Percentiles rank a stretch among this genome's conserved stretches.
Evolutionary conservation across 2,329 filamentous ascomycete genomes (phyloP).

Genomic region (Onygenales sp.): DNA sequence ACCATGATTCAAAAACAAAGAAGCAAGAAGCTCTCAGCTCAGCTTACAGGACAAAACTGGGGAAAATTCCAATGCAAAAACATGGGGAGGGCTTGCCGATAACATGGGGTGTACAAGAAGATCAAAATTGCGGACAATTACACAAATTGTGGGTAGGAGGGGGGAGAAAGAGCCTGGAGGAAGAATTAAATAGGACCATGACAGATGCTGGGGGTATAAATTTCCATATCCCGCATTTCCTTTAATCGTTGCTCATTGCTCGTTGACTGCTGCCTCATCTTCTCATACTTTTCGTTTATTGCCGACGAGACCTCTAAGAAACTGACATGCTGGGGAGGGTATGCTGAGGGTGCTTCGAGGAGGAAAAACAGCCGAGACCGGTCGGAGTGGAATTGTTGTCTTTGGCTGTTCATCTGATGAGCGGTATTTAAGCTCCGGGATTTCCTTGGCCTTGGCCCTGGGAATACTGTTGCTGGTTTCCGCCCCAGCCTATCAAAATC

Average conservation of each 20-base stretch:
- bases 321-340: not conserved
- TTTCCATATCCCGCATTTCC: not conserved
- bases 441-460: constrained; percentile 8
- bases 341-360: not conserved
- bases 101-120: not conserved
- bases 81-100: not conserved
- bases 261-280: constrained; percentile 2
- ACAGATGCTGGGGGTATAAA: not conserved
- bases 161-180: not conserved
- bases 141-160: not conserved
- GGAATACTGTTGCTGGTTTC: constrained; percentile 5
- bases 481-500: constrained; percentile 9
- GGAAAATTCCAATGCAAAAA: not conserved
- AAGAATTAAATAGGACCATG: not conserved
- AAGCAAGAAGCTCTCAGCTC: too few species aligned
- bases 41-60: not conserved
- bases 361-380: not conserved
- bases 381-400: not conserved
- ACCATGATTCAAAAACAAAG: not conserved
- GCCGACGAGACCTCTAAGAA: not conserved
- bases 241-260: not conserved
- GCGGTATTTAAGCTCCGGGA: not conserved
- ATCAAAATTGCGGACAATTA: constrained; percentile 1
- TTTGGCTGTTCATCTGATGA: not conserved
- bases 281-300: not conserved